phyloP scores from a whole-genome alignment of 768 basidiomycete genomes.

The Boletus insuetus region DNA sequence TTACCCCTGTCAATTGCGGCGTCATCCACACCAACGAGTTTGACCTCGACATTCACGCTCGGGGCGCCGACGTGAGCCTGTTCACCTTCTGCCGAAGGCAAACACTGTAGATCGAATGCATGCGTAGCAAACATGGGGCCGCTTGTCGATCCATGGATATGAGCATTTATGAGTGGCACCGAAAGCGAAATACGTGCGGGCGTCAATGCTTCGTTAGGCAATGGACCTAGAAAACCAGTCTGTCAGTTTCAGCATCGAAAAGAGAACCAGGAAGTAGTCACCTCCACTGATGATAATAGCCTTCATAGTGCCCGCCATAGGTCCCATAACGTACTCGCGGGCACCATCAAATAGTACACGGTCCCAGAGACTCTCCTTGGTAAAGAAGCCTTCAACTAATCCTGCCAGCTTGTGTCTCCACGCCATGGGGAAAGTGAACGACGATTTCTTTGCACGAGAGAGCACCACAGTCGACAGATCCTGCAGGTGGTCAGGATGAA shows the following conservation, averaged over 20 bases:
- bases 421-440: conserved; percentile 57
- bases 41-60: conserved; percentile 79
- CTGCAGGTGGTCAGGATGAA: conserved; percentile 60
- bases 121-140: conserved; percentile 83
- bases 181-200: conserved; percentile 74
- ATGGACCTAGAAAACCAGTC: conserved; percentile 37
- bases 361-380: conserved; percentile 84
- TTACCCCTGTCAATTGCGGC: conserved; percentile 57
- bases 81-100: conserved; percentile 40
- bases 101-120: conserved; percentile 80
- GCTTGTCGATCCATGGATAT: conserved; percentile 58
- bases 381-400: conserved; percentile 69
- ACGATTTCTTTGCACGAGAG: conserved; percentile 50
- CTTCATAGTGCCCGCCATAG: conserved; percentile 59
- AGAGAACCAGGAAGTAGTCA: conserved; percentile 31
- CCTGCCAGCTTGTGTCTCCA: conserved; percentile 76
- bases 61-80: conserved; percentile 70
- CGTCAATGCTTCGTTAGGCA: conserved; percentile 50
- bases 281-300: conserved; percentile 74
- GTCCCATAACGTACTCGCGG: conserved; percentile 56
- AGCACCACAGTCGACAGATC: conserved; percentile 53
- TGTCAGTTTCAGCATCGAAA: background rate
- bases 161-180: conserved; percentile 67
- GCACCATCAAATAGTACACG: conserved; percentile 70
- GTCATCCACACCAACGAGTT: conserved; percentile 71